Evolutionary conservation across 805 yeast genomes (phyloP), one percentile per base, ranked within the genome.

Genomic region (Ogataea trehalophila): DNA sequence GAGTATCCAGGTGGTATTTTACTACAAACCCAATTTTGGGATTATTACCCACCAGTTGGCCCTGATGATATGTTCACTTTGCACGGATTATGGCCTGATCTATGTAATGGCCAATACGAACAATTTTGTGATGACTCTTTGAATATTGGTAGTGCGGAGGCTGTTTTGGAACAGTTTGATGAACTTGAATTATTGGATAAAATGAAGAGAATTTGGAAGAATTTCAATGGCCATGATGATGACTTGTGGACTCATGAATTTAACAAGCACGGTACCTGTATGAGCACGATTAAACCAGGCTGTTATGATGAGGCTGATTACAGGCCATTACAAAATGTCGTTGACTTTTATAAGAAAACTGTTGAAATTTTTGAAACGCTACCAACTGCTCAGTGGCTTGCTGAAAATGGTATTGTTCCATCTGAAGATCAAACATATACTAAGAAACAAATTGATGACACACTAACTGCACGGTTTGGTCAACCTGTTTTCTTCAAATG

Each of bases 261-360:
- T 74, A 90, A 91, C 70, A 91, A 91, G 64, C 98, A 91, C 63
- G 97, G 91, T 22, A 89, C 96, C 9, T 91, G 97, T 68, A 82
- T 90, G 75, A 79, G 83, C 42, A 89, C 97, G 1, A 70, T 91
- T 41, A 79, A 75, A 47, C 87, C 94, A 3, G 56, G 65, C 5
- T 91, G 98, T 65, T 90, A 89, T 65, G 68, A 67, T 6, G 57
- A 52, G 18, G 13, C 45, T 1, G 46, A 52, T 18, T 63, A 62
- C 48, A 56, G 60, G 22, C 45, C 62, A 15, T 56, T 66, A 49
- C 69, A 66, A 47, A 73, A 74, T 43, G 90, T 87, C 29, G 81
- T 79, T 48, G 95, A 89, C 62, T 89, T 81, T 66, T 87, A 72
- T 66, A 74, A 75, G 43, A 74, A 80, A 36, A 75, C 85, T 1